phyloP scores from a whole-genome alignment of 129 eudicot species.

The Artemisia argyi region DNA sequence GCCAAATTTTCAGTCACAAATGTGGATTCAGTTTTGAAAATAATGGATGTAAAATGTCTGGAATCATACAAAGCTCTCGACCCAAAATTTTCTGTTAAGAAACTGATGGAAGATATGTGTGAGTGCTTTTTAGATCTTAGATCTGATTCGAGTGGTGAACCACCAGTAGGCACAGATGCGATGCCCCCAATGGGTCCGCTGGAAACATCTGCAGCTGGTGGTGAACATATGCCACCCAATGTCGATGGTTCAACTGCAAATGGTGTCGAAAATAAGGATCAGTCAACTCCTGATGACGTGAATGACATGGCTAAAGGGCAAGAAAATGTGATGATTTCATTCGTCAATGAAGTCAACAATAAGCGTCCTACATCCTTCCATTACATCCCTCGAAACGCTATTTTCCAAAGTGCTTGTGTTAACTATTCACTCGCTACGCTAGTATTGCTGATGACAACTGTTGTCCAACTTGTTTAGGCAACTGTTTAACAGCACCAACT shows the following conservation, averaged over 20 bases:
- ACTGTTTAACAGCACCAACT: constrained; percentile 52
- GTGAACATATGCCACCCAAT: neutral
- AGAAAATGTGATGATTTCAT: constrained; percentile 54
- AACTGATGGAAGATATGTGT: constrained; percentile 72
- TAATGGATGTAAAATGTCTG: constrained; percentile 57
- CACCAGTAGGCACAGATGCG: constrained; percentile 27
- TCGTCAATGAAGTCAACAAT: constrained; percentile 60
- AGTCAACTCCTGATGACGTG: constrained; percentile 32
- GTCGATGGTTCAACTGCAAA: constrained; percentile 16
- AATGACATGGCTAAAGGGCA: constrained; percentile 76
- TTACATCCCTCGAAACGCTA: constrained; percentile 72
- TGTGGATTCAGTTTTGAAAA: constrained; percentile 48
- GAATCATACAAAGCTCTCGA: constrained; percentile 49
- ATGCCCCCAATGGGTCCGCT: constrained; percentile 6
- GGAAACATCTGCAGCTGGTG: neutral
- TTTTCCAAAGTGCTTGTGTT: constrained; percentile 66
- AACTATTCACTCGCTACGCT: constrained; percentile 70
- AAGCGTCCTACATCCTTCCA: constrained; percentile 57
- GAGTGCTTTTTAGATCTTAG: constrained; percentile 52
- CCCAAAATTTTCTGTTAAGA: constrained; percentile 55
- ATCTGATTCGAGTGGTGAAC: constrained; percentile 28
- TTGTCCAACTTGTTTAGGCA: constrained; percentile 61
- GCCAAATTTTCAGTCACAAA: constrained; percentile 39
- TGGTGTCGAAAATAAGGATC: constrained; percentile 25
- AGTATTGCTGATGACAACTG: constrained; percentile 57